Base-by-base conservation (phyloP, 805 yeast genomes). In the Zygosaccharomyces gambellarensis region DNA sequence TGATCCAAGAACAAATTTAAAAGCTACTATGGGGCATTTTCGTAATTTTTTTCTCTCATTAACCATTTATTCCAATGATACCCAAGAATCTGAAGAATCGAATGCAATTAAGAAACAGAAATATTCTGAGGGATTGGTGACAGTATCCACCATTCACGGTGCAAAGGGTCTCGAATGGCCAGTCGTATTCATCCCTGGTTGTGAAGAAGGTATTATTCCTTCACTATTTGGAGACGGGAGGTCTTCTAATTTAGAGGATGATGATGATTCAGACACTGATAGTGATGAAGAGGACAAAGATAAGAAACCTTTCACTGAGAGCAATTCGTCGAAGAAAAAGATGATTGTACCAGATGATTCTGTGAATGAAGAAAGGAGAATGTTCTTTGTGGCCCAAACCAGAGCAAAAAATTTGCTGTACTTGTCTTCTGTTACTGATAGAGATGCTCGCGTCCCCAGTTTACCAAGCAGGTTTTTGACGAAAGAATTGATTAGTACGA, bases 111-210 rank as follows among this genome's bases (percentile, higher is more conserved):
- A 45, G 22, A 49, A 48, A 30, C 56, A 53, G 12, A 51, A 71
- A 59, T 45, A 58, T 27, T 52, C 50, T 5, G 49, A 49, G 3
- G 73, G 69, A 1, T 58, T 57, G n/a, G 75, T 81, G 1, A 68
- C 77, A 0, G 68, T 92, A 0, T 85, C 95, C 0, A 94, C 98
- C 0, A 85, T 92, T 10, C 99, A 92, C 63, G 88, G 90, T 0
- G 82, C 97, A 1, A 92, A 92, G 64, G 99, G 99, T 0, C 72
- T 90, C 2, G 99, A 92, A 63, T 92, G 98, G 97, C 92, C 96
- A 0, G 80, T 87, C 11, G 97, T 92, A 0, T 87, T 88, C 61
- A 78, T 88, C 10, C 89, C 95, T 0, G 85, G 87, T 0, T 68
- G 87, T 14, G 72, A 78, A 29, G 87, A 85, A 42, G 84, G 85